These are phyloP conservation scores for Asterophora parasitica DNA, from an alignment of 768 basidiomycete genomes.

Conservation along the genomic window DNA sequence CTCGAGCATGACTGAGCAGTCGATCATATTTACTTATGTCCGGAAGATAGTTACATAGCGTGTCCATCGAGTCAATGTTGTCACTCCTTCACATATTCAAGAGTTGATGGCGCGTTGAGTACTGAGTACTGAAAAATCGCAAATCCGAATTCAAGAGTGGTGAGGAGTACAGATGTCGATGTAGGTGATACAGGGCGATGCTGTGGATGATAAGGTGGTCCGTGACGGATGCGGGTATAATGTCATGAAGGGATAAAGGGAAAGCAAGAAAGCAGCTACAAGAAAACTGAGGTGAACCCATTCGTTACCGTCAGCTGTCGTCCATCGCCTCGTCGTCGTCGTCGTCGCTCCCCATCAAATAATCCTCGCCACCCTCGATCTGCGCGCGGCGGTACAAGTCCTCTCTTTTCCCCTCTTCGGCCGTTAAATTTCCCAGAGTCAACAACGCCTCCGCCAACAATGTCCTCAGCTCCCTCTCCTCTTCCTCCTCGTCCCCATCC, in stretches of 20 bases:
- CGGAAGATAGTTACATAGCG: too few species aligned
- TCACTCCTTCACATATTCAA: too few species aligned
- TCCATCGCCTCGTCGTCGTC: constrained; percentile 18
- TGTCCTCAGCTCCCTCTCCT: constrained; percentile 23
- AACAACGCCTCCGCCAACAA: constrained; percentile 53
- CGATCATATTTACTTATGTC: too few species aligned
- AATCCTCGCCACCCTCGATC: constrained; percentile 37
- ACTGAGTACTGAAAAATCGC: too few species aligned
- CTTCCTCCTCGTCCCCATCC: constrained; percentile 14
- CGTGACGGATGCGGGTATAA: too few species aligned
- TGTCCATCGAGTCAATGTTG: too few species aligned
- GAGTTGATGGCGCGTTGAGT: too few species aligned
- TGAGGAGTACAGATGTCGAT: too few species aligned
- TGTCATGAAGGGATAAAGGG: background rate
- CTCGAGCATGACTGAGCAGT: too few species aligned
- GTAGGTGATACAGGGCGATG: too few species aligned
- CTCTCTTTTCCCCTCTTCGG: constrained; percentile 43
- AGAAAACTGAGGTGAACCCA: background rate
- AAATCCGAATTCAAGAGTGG: too few species aligned
- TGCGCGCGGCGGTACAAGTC: constrained; percentile 49
- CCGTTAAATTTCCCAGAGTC: constrained; percentile 55
- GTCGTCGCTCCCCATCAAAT: constrained; percentile 28
- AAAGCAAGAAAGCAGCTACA: background rate
- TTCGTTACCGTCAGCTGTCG: constrained; percentile 3
- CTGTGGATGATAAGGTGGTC: too few species aligned